These are phyloP conservation scores for Ophiostoma quercus DNA, from an alignment of 2,329 filamentous ascomycete genomes.

Conservation along the genomic window DNA sequence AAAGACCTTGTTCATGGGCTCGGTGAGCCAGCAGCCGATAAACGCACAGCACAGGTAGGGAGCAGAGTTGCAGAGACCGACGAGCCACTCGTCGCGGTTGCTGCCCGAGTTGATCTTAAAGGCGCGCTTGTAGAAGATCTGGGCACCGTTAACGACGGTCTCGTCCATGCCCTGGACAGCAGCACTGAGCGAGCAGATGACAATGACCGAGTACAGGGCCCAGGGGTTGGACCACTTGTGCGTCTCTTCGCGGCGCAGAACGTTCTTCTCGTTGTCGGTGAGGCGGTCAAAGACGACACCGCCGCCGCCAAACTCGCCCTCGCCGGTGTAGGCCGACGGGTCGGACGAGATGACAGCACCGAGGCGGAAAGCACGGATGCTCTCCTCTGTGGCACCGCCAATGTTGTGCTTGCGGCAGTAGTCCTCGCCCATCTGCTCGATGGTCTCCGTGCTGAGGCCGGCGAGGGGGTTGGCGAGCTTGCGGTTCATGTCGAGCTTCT, in stretches of 20 bases:
- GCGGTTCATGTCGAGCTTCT: conserved; percentile 6
- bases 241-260: conserved; percentile 55
- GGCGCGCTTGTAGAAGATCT: conserved; percentile 57
- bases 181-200: conserved; percentile 61
- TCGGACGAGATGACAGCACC: conserved; percentile 55
- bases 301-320: conserved; percentile 13
- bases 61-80: conserved; percentile 56
- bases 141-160: conserved; percentile 64
- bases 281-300: conserved; percentile 40
- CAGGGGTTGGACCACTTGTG: conserved; percentile 65
- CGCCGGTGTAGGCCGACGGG: conserved; percentile 44
- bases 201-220: conserved; percentile 60
- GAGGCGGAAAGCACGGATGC: conserved; percentile 49
- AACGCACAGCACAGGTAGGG: conserved; percentile 64
- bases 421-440: conserved; percentile 53
- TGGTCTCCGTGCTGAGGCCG: conserved; percentile 40
- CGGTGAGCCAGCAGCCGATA: conserved; percentile 67
- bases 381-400: conserved; percentile 43
- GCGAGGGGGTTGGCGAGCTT: conserved; percentile 41
- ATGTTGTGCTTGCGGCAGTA: conserved; percentile 50
- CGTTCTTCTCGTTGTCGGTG: conserved; percentile 51
- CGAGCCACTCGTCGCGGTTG: conserved; percentile 48
- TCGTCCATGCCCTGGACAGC: conserved; percentile 70
- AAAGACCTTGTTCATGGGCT: conserved; percentile 64
- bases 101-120: conserved; percentile 55